Evolutionary conservation across 1,284 basidiomycete species (phyloP), one percentile per base, ranked within the genome.

Genomic region (Microbotryum silenes-acaulis): DNA sequence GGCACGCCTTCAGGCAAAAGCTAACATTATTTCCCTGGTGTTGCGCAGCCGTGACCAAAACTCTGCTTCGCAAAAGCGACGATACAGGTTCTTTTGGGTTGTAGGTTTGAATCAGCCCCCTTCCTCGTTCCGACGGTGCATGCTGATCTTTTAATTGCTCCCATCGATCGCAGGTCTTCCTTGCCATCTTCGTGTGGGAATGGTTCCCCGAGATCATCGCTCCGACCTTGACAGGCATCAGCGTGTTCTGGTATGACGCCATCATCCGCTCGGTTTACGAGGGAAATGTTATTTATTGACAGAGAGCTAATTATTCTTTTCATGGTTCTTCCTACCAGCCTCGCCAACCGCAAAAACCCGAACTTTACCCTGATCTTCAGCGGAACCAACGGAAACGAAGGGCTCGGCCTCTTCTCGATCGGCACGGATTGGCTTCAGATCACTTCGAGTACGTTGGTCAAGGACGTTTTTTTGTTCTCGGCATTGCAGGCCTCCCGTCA

Each of bases 361-460:
- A 70, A 81, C 12, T 79, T 85, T 66, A 83, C 83, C 3, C 83
- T 84, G 64, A 72, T 85, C 2, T 85, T 85, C 64, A 82, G 83
- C 27, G 83, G 83, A 70, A 74, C 80, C 4, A 77, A 79, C 57
- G 81, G 78, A 47, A 85, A 85, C 70, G 83, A 85, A 72, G 83
- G 84, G 1, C 74, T 83, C 29, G 83, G 83, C 0, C 67, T 85
- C 23, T 66, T 81, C 44, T 80, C 79, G 44, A 56, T 59, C 51
- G 63, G 51, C n/a, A 21, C 64, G 3, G 83, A 84, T 67, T 84
- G 82, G 83, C 69, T 83, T 84, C 74, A 42, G 80, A 20, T 81
- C 82, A 62, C 79, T 79, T 0, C 81, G 82, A 2, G 52, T 54
- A 29, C 14, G 33, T 18, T 23, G n/a, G 18, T 42, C 21, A 23